phyloP scores from a whole-genome alignment of 2,329 filamentous ascomycete species.

The Byssochlamys sp. region DNA sequence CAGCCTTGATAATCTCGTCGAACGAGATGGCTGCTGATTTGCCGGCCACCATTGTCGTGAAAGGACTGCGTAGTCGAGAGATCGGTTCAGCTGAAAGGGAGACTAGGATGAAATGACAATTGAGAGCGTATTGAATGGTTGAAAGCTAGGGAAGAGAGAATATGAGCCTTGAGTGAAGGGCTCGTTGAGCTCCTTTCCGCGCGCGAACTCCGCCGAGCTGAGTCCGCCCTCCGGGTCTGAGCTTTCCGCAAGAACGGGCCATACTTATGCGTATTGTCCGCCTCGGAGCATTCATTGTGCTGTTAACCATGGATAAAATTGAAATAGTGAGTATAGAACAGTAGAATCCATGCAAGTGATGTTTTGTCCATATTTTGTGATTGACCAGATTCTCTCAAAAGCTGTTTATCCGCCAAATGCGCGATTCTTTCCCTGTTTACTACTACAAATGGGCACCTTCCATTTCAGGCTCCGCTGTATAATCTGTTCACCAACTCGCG shows the following conservation, averaged over 20 bases:
- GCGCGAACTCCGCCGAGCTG: neutral
- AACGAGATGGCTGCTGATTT: constrained; percentile 34
- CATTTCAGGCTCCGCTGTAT: neutral
- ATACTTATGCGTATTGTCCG: neutral
- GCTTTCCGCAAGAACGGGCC: neutral
- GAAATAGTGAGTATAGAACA: neutral
- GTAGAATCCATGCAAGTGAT: neutral
- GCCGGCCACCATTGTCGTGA: constrained; percentile 24
- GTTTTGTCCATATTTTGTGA: neutral
- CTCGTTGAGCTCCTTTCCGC: neutral
- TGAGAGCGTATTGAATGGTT: neutral
- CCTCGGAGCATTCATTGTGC: neutral
- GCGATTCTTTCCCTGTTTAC: neutral
- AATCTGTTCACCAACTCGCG: neutral
- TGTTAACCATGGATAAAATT: neutral
- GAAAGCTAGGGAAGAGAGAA: neutral
- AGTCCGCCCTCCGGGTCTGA: neutral
- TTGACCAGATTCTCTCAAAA: neutral
- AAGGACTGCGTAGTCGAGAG: neutral
- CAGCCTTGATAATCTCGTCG: constrained; percentile 43
- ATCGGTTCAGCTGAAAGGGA: neutral
- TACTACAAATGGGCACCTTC: neutral
- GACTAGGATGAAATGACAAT: neutral
- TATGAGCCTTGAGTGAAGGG: neutral
- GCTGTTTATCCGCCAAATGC: neutral